Evolutionary conservation across 2,329 filamentous ascomycete species (phyloP), one percentile per base, ranked within the genome.

Genomic region (Helminthosporium solani): DNA sequence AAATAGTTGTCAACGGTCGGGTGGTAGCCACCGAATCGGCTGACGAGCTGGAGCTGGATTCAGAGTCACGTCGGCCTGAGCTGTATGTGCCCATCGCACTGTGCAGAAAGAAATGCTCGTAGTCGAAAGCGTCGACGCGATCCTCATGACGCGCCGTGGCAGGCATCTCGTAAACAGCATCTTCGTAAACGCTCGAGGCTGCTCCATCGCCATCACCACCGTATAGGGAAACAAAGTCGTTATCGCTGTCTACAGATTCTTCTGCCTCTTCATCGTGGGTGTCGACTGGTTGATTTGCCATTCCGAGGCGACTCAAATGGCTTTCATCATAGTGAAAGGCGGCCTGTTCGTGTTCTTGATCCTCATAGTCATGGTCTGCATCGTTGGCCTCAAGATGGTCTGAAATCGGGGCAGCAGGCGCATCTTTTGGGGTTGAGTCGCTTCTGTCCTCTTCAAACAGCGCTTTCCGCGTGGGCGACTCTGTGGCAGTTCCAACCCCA

Each of bases 61-160:
- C 85, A 40, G 73, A 76, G 53, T 81, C 80, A 47, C 78, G 69
- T n/a, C 74, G 71, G 49, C 75, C 74, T 47, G 78, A 75, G 55
- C 80, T 84, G 62, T 90, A 85, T 2, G 80, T 90, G 5, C 90
- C 90, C 80, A 96, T 85, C 9, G 90, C 90, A 56, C 89, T 95
- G 68, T 96, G 90, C 12, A 96, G 78, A 68, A 96, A 96, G 72
- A 96, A 96, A 65, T 95, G 86, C 68, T 96, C 88, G 53, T 97
- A 97, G 67, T 97, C 92, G 62, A 97, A 97, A 1, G 91, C 91
- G 68, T 97, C 92, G 56, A 91, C 85, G 16, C 92, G 87, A 67
- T 96, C 90, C 72, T 97, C 92, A 61, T 97, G 92, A 0, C 90
- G 89, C 43, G 65, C 70, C 5, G 64, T 60, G 20, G 58, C 54